Conservation (phyloP, 345 rosid species). For the Dipteronia dyeriana region DNA sequence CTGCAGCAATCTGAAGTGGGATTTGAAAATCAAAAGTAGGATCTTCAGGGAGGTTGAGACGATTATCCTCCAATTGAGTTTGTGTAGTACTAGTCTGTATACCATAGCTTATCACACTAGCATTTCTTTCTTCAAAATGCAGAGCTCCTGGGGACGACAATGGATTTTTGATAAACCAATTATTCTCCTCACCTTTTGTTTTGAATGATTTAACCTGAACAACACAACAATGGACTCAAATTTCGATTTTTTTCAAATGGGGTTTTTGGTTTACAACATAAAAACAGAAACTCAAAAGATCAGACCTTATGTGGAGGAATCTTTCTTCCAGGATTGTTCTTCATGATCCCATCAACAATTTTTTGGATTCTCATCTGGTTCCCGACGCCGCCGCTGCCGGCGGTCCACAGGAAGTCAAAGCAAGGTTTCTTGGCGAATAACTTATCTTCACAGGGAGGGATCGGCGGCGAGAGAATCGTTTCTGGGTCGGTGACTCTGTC, state of each 20-base stretch:
- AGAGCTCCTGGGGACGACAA: constrained; percentile 70
- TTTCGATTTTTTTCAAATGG: too few relatives aligned
- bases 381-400: constrained; percentile 45
- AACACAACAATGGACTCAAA: too few relatives aligned
- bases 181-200: constrained; percentile 53
- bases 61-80: constrained; percentile 45
- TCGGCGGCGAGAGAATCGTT: background rate
- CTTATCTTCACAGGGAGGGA: constrained; percentile 33
- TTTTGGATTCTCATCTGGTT: constrained; percentile 25
- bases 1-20: constrained; percentile 88
- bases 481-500: background rate
- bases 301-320: constrained; percentile 60
- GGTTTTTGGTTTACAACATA: too few relatives aligned
- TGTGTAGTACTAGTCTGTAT: constrained; percentile 82
- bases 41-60: constrained; percentile 47
- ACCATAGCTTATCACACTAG: constrained; percentile 70
- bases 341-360: constrained; percentile 54
- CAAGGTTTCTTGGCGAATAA: constrained; percentile 59
- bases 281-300: too few relatives aligned
- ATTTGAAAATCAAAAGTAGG: constrained; percentile 83
- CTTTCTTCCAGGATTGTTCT: constrained; percentile 67
- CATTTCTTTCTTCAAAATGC: constrained; percentile 57
- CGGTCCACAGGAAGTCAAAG: constrained; percentile 80
- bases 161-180: constrained; percentile 60
- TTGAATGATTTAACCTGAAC: constrained; percentile 59